phyloP scores from a whole-genome alignment of 2,329 filamentous ascomycete species.

The Ophiostoma novo-ulmi region DNA sequence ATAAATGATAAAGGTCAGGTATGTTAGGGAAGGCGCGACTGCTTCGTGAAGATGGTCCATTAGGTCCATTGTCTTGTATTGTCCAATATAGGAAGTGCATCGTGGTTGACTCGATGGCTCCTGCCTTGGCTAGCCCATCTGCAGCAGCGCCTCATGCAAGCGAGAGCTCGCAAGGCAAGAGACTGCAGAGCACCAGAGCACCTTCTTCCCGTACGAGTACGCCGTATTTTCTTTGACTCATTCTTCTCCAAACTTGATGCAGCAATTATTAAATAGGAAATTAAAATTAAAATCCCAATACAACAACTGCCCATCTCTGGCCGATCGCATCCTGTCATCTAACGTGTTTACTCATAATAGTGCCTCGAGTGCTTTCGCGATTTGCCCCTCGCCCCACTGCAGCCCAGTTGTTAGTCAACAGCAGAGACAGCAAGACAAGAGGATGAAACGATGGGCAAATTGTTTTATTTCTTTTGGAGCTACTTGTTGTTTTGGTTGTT shows the following conservation, averaged over 20 bases:
- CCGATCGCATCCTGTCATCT: not conserved
- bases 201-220: not conserved
- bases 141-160: not conserved
- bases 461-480: not conserved
- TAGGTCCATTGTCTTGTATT: too few species aligned
- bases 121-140: conserved; percentile 18
- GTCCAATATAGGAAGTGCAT: not conserved
- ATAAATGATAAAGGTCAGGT: too few species aligned
- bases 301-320: not conserved
- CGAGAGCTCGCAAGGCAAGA: not conserved
- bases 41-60: not conserved
- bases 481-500: not conserved
- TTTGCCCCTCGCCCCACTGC: conserved; percentile 3
- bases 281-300: not conserved
- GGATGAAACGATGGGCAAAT: conserved; percentile 1
- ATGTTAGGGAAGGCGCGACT: not conserved
- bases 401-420: not conserved
- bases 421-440: not conserved
- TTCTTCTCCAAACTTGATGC: not conserved
- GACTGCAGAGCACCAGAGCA: not conserved
- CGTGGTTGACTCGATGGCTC: conserved; percentile 12
- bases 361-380: not conserved
- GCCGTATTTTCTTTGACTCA: not conserved
- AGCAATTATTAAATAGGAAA: not conserved
- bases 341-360: not conserved